A percentile compares a stretch with the other conserved stretches of the same genome.
These are phyloP conservation scores for Zizania palustris DNA, from an alignment of 202 grass and related monocot species.

Conservation along the genomic window DNA sequence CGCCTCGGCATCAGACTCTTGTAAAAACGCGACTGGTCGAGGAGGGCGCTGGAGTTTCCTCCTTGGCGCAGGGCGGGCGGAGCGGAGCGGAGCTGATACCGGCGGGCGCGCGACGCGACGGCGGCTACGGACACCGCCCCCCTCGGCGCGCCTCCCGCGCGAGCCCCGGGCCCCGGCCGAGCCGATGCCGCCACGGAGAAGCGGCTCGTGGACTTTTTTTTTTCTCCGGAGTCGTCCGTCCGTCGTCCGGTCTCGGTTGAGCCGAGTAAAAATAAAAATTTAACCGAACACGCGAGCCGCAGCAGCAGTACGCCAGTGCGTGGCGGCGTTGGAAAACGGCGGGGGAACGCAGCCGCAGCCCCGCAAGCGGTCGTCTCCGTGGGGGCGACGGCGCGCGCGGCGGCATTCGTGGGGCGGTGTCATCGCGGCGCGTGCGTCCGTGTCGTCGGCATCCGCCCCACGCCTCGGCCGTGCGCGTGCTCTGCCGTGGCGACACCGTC, in stretches of 20 bases:
- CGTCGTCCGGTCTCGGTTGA: not conserved
- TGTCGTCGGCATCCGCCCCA: not conserved
- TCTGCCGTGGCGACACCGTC: constrained; percentile 57
- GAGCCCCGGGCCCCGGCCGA: not conserved
- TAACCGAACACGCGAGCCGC: not conserved
- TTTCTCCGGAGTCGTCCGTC: no score
- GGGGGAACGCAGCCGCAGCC: not conserved
- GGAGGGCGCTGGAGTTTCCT: constrained; percentile 34
- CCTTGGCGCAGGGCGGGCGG: constrained; percentile 35
- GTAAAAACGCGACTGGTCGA: no score
- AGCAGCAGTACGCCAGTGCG: not conserved
- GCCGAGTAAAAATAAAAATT: not conserved
- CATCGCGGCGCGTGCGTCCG: not conserved
- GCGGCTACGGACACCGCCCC: constrained; percentile 47
- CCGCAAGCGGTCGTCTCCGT: constrained; percentile 42
- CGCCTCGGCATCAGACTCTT: no score
- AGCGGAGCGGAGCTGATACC: constrained; percentile 41
- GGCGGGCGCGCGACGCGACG: constrained; percentile 33
- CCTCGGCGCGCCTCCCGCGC: constrained; percentile 25
- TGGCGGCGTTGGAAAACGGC: constrained; percentile 26
- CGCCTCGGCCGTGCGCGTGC: constrained; percentile 1
- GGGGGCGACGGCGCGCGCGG: constrained; percentile 44
- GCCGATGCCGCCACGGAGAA: constrained; percentile 47
- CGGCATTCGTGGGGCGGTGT: no score
- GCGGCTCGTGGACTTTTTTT: constrained; percentile 41